These are phyloP conservation scores for Cardamine chenopodiifolia DNA, from an alignment of 345 rosid genomes.

Conservation along the genomic window DNA sequence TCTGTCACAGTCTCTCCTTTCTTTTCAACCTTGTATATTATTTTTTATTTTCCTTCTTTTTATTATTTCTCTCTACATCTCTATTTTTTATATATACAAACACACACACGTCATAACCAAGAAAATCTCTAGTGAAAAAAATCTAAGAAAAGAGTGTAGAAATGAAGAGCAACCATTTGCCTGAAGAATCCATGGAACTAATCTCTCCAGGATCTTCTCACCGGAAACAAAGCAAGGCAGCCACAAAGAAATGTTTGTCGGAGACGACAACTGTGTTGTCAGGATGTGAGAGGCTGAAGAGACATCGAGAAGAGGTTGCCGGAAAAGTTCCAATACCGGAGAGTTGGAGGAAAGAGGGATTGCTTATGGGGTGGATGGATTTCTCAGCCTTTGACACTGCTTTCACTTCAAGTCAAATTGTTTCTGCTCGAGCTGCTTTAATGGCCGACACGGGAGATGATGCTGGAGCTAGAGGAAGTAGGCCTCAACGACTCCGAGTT, in stretches of 20 bases:
- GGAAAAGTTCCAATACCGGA: conserved; percentile 67
- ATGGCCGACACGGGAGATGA: conserved; percentile 45
- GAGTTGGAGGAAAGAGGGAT: conserved; percentile 63
- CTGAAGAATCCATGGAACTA: conserved; percentile 27
- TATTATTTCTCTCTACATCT: neutral
- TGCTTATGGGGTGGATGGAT: conserved; percentile 71
- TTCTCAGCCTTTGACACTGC: conserved; percentile 55
- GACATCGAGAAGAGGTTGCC: conserved; percentile 55
- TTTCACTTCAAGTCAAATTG: conserved; percentile 52
- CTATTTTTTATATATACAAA: neutral
- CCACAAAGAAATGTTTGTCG: conserved; percentile 3
- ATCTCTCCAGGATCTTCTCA: conserved; percentile 8
- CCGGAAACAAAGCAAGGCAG: conserved; percentile 5
- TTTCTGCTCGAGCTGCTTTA: conserved; percentile 71
- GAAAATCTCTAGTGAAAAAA: neutral
- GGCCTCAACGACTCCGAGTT: conserved; percentile 46
- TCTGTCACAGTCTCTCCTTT: conserved; percentile 32
- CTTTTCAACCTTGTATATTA: conserved; percentile 35
- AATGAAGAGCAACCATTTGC: conserved; percentile 31
- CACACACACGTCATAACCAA: neutral
- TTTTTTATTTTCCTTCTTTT: neutral
- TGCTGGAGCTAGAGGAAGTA: conserved; percentile 3
- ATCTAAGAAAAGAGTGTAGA: neutral
- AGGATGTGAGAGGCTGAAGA: conserved; percentile 70
- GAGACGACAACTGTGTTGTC: neutral